phyloP scores from a whole-genome alignment of 1,284 basidiomycete species.

The Mrakiaceae sp. region DNA sequence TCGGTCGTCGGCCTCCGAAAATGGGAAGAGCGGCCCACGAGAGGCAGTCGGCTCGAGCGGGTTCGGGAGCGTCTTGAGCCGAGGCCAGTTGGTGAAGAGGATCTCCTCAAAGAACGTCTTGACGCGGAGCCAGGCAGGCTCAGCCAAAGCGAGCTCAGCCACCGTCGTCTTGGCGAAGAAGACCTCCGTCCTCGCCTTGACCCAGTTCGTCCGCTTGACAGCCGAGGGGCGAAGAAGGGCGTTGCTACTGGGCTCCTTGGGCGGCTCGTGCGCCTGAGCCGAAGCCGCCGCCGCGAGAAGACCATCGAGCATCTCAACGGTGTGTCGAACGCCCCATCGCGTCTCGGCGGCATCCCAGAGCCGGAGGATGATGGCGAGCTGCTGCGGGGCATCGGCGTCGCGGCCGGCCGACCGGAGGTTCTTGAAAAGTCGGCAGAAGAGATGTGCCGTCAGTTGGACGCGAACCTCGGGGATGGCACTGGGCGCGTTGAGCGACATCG shows the following conservation, averaged over 20 bases:
- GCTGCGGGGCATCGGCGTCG: too few relatives aligned
- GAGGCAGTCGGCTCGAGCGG: slow-evolving; percentile 18
- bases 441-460: slow-evolving; percentile 20
- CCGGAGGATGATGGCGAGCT: slow-evolving; percentile 47
- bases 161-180: slow-evolving; percentile 25
- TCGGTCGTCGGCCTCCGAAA: slow-evolving; percentile 3
- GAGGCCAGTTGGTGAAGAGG: slow-evolving; percentile 4
- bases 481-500: not conserved
- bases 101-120: slow-evolving; percentile 10
- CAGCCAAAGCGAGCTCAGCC: too few relatives aligned
- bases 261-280: too few relatives aligned
- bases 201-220: not conserved
- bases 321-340: slow-evolving; percentile 47
- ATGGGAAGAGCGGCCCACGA: slow-evolving; percentile 11
- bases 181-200: slow-evolving; percentile 33
- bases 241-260: too few relatives aligned
- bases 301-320: slow-evolving; percentile 45
- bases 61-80: not conserved
- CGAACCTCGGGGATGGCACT: not conserved
- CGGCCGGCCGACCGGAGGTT: too few relatives aligned
- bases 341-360: slow-evolving; percentile 49
- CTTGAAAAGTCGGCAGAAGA: slow-evolving; percentile 31
- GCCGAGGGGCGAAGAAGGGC: too few relatives aligned
- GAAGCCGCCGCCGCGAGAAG: slow-evolving; percentile 44
- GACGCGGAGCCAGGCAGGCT: not conserved